These are phyloP conservation scores for Phytophthora tubulina DNA, from an alignment of 352 stramenopile species.

Conservation along the genomic window DNA sequence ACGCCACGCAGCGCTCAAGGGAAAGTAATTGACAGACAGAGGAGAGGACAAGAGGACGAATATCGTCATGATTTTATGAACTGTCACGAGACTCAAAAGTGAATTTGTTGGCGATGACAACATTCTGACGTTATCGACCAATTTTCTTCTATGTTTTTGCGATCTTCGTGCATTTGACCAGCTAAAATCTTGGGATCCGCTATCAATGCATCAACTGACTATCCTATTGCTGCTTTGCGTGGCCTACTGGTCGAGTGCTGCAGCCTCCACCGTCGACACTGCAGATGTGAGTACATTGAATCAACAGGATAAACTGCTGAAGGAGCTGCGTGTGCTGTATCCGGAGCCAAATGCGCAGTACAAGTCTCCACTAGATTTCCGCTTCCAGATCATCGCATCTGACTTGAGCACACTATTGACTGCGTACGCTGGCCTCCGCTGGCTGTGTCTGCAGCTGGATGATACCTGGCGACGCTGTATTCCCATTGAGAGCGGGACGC, in stretches of 20 bases:
- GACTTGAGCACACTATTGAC: conserved; percentile 26
- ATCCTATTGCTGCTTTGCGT: conserved; percentile 8
- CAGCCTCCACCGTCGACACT: conserved; percentile 2
- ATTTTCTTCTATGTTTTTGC: conserved; percentile 18
- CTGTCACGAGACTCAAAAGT: neutral
- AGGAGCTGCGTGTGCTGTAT: conserved; percentile 26
- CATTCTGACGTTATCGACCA: neutral
- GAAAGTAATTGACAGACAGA: neutral
- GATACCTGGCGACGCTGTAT: conserved; percentile 28
- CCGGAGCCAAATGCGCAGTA: conserved; percentile 24
- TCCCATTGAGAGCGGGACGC: conserved; percentile 26
- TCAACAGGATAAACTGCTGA: conserved; percentile 20
- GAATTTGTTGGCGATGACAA: too few relatives aligned
- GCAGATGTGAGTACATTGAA: neutral
- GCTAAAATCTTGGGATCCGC: neutral
- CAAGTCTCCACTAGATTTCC: conserved; percentile 41
- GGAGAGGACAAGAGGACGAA: too few relatives aligned
- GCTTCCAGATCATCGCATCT: conserved; percentile 16
- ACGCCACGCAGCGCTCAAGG: conserved; percentile 40
- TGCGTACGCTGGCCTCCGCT: conserved; percentile 22
- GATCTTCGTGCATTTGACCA: conserved; percentile 31
- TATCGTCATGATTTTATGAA: neutral
- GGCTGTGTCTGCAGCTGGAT: conserved; percentile 41
- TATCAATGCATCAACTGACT: conserved; percentile 13
- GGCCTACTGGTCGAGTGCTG: neutral